These are phyloP conservation scores for Exophiala sp. DNA, from an alignment of 2,329 filamentous ascomycete genomes.

Conservation along the genomic window DNA sequence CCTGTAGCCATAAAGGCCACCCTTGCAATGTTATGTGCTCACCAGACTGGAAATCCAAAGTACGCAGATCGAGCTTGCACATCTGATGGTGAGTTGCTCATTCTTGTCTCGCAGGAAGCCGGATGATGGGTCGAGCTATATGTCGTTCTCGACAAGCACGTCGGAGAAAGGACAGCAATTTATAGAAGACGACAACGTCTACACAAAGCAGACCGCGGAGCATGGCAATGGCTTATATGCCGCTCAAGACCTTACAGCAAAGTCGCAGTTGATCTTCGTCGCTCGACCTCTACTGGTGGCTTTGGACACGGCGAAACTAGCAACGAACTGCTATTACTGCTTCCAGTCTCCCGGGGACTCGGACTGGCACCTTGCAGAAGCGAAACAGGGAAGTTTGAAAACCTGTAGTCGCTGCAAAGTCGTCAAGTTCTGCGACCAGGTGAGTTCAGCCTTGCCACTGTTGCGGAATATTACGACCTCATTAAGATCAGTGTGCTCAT, in stretches of 20 bases:
- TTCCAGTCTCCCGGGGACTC: constrained; percentile 32
- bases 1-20: background rate
- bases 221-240: constrained; percentile 53
- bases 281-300: constrained; percentile 50
- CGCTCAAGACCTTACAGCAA: constrained; percentile 42
- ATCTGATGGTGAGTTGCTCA: background rate
- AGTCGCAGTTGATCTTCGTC: constrained; percentile 46
- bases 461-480: no score
- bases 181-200: constrained; percentile 5
- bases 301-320: constrained; percentile 48
- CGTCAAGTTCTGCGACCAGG: constrained; percentile 56
- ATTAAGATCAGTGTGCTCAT: background rate
- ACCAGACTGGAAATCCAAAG: background rate
- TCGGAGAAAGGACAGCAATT: background rate
- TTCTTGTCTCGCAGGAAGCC: background rate
- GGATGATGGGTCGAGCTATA: background rate
- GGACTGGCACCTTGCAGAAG: constrained; percentile 18
- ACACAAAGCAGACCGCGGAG: constrained; percentile 2
- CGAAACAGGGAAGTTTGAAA: constrained; percentile 38
- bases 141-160: background rate
- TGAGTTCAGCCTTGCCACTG: constrained; percentile 31
- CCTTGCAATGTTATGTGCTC: background rate
- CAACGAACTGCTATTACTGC: constrained; percentile 54
- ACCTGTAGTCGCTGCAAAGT: constrained; percentile 54
- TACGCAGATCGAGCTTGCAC: background rate